A percentile compares a stretch with the other conserved stretches of the same genome.
phyloP scores from a whole-genome alignment of 352 stramenopile genomes.

The Pythium coloratum region DNA sequence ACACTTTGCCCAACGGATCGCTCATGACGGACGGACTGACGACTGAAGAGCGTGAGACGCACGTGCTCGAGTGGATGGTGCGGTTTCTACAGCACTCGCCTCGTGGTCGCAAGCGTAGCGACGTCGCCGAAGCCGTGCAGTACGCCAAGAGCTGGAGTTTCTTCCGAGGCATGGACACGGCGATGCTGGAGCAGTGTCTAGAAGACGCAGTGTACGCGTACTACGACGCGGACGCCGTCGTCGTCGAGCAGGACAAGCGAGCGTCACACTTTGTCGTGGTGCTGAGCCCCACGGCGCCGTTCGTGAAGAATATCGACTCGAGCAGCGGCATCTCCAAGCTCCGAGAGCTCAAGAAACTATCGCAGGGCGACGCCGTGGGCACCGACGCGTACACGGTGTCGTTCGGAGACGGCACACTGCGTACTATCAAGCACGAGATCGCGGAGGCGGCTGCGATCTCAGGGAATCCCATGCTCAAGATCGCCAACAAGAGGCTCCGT shows the following conservation, averaged over 20 bases:
- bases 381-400: conserved; percentile 42
- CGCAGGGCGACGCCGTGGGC: conserved; percentile 60
- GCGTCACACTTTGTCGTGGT: conserved; percentile 50
- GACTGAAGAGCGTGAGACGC: conserved; percentile 38
- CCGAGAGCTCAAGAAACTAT: conserved; percentile 55
- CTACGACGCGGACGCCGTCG: conserved; percentile 38
- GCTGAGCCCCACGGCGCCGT: conserved; percentile 38
- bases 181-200: conserved; percentile 57
- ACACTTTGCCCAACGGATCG: neutral
- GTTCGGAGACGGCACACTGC: conserved; percentile 38
- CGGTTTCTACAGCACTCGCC: conserved; percentile 41
- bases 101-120: conserved; percentile 23
- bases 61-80: conserved; percentile 39
- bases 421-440: conserved; percentile 19
- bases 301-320: conserved; percentile 48
- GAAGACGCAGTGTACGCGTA: conserved; percentile 36
- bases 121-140: conserved; percentile 33
- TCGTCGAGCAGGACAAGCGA: conserved; percentile 42
- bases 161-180: conserved; percentile 49
- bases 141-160: conserved; percentile 45
- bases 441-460: neutral
- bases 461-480: neutral
- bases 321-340: conserved; percentile 41
- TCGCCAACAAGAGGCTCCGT: neutral
- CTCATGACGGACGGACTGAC: conserved; percentile 8